Conservation (phyloP, 352 stramenopile genomes). For the Phytophthora palmivora region DNA sequence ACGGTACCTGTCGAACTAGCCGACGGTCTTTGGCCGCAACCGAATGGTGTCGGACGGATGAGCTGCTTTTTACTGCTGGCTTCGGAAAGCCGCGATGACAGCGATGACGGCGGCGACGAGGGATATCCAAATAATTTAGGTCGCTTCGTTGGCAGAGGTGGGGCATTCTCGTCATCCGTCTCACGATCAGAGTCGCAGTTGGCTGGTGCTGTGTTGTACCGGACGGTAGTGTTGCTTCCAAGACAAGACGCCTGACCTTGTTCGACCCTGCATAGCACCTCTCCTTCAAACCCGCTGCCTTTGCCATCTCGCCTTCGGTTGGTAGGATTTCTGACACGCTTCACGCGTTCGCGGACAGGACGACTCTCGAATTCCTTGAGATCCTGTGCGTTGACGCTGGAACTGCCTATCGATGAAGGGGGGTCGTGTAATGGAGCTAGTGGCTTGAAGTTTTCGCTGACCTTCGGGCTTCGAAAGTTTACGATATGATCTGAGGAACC, state of each 20-base stretch:
- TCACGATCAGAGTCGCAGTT: constrained; percentile 13
- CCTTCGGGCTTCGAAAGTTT: constrained; percentile 81
- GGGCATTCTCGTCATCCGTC: constrained; percentile 32
- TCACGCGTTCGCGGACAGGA: constrained; percentile 44
- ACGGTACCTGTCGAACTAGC: background rate
- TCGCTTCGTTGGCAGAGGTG: constrained; percentile 26
- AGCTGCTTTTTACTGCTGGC: constrained; percentile 28
- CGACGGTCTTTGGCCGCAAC: constrained; percentile 17
- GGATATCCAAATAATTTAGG: constrained; percentile 20
- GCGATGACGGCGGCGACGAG: constrained; percentile 22
- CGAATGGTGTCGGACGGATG: constrained; percentile 39
- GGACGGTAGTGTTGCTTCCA: constrained; percentile 9
- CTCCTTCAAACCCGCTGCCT: constrained; percentile 73
- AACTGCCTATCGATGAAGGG: constrained; percentile 2
- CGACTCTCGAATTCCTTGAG: constrained; percentile 61
- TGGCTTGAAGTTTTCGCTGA: constrained; percentile 80
- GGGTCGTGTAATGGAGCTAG: constrained; percentile 36
- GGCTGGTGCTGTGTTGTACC: constrained; percentile 2
- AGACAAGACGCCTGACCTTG: constrained; percentile 22
- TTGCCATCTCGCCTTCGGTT: constrained; percentile 61
- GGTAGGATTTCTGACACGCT: constrained; percentile 59
- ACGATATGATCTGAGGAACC: constrained; percentile 75
- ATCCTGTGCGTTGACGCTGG: constrained; percentile 22
- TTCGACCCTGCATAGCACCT: constrained; percentile 66
- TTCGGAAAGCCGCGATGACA: constrained; percentile 27